Base-by-base conservation (phyloP, 495 filamentous ascomycete genomes). In the Aspergillus olivimuriae region DNA sequence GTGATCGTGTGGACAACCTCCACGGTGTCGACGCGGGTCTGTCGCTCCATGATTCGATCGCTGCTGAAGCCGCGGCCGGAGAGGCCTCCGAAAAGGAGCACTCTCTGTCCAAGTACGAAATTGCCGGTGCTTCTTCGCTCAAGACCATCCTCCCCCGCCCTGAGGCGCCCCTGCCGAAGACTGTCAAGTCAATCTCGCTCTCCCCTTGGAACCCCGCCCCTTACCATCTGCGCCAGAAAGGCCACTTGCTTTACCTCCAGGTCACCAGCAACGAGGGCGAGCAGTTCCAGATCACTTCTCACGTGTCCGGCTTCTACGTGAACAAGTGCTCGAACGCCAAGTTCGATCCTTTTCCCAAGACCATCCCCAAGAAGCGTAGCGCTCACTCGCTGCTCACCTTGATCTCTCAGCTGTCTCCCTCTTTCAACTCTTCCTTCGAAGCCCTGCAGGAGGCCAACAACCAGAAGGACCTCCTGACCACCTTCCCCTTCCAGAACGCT, bases 181-280 rank as follows among this genome's bases (percentile, higher is more conserved):
- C 89, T 2, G 72, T 97, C 51, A 96, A 95, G 70, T 75, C 82
- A 17, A 81, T 99, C 45, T 79, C 83, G 30, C 68, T 97, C 14
- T 97, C 94, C 12, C 72, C 87, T 9, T 99, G 94, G 94, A 96
- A 97, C 70, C 94, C 94, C 26, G 88, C 89, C 9, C 94, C 94
- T 17, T 88, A 92, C 55, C 77, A 89, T 52, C 80, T 94, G 26
- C 79, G 91, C 37, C 86, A 94, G 53, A 87, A 84, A 58, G 94
- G 94, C 28, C 94, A 99, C 60, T 71, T 99, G 21, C 77, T 99
- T 30, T 99, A 99, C 66, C 73, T 99, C 15, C 76, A 86, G 44
- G 71, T 94, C 23, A 84, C 82, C 14, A 96, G 89, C 26, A 87
- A 84, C 54, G 94, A 99, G 65, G 87, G 87, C 44, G 90, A 97